phyloP scores from a whole-genome alignment of 352 stramenopile species.

The Phytophthora litchii region DNA sequence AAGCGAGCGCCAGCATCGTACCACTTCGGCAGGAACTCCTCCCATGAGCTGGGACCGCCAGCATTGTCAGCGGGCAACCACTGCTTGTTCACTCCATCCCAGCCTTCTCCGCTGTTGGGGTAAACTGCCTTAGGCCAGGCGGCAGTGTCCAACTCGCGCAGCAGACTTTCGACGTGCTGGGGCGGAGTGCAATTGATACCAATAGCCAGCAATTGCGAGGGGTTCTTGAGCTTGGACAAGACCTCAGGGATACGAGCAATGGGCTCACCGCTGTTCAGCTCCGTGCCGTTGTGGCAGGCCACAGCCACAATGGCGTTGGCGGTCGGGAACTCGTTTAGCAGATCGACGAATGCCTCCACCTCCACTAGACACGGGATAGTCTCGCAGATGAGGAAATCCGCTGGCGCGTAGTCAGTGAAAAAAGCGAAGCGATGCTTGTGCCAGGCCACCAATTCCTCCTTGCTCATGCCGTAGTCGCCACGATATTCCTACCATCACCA shows the following conservation, averaged over 20 bases:
- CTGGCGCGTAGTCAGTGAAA: slow-evolving; percentile 54
- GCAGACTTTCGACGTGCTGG: slow-evolving; percentile 66
- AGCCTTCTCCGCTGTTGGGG: slow-evolving; percentile 87
- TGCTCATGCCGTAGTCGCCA: slow-evolving; percentile 76
- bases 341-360: slow-evolving; percentile 74
- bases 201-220: slow-evolving; percentile 66
- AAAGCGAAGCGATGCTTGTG: slow-evolving; percentile 78
- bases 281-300: slow-evolving; percentile 59
- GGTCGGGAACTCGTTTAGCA: slow-evolving; percentile 70
- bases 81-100: slow-evolving; percentile 71
- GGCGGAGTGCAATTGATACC: slow-evolving; percentile 89
- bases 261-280: slow-evolving; percentile 72
- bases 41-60: slow-evolving; percentile 54
- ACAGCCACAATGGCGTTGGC: slow-evolving; percentile 68
- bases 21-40: slow-evolving; percentile 66
- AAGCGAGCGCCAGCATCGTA: slow-evolving; percentile 71
- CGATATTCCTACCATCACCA: slow-evolving; percentile 74
- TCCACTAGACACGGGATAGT: slow-evolving; percentile 88
- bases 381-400: slow-evolving; percentile 85
- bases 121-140: slow-evolving; percentile 72
- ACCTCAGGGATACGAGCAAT: slow-evolving; percentile 51
- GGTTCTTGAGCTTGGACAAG: slow-evolving; percentile 57
- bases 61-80: slow-evolving; percentile 63
- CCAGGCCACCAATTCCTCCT: slow-evolving; percentile 74
- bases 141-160: slow-evolving; percentile 49